phyloP scores from a whole-genome alignment of 768 basidiomycete species.

The Leucosporidium creatinivorum region DNA sequence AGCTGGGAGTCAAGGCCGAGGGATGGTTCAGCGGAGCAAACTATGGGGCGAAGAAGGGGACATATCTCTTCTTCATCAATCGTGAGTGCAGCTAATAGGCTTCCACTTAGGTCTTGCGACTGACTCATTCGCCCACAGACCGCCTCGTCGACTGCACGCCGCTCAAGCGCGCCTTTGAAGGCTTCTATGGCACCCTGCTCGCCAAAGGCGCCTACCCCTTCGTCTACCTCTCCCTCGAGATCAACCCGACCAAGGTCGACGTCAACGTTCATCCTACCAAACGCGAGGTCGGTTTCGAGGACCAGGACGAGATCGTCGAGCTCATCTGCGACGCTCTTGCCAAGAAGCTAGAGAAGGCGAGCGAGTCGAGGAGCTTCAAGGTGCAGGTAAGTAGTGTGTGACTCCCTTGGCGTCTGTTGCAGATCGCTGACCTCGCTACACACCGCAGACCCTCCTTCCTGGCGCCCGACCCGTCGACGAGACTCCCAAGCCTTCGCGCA shows the following conservation, averaged over 20 bases:
- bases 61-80: conserved; percentile 88
- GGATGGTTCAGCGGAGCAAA: conserved; percentile 77
- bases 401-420: too few relatives aligned
- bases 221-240: conserved; percentile 80
- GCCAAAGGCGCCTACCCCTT: conserved; percentile 87
- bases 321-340: conserved; percentile 67
- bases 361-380: conserved; percentile 44
- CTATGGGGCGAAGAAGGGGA: conserved; percentile 76
- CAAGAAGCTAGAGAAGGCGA: conserved; percentile 50
- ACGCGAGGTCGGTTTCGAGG: conserved; percentile 72
- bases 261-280: conserved; percentile 99
- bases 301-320: conserved; percentile 79
- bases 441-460: conserved; percentile 40
- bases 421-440: too few relatives aligned
- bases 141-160: conserved; percentile 81
- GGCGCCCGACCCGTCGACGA: conserved; percentile 20
- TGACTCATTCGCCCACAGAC: conserved; percentile 48
- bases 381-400: conserved; percentile 42
- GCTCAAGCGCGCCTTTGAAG: conserved; percentile 80
- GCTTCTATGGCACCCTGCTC: conserved; percentile 70
- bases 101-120: neutral
- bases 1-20: conserved; percentile 62
- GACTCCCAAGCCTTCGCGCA: neutral
- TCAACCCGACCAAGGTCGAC: conserved; percentile 81
- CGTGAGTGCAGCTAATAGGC: conserved; percentile 51